Base-by-base conservation (phyloP, 2,329 filamentous ascomycete genomes). In the Sordariomycetes sp. region DNA sequence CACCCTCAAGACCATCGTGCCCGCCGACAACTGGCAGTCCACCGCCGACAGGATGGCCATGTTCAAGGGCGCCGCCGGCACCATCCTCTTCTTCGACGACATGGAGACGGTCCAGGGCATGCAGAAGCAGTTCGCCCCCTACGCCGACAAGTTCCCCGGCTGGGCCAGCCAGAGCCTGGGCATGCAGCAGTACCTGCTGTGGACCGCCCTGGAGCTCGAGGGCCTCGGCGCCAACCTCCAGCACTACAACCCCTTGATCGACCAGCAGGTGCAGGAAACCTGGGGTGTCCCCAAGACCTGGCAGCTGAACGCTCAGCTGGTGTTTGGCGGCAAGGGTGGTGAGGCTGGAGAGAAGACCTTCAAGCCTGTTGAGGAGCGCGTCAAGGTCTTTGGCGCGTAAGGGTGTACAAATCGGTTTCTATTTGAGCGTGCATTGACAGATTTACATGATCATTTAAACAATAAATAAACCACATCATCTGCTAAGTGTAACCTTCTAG, bases 221-320 rank as follows among this genome's bases (percentile, higher is more conserved):
- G 86, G 87, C 20, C 74, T 93, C 37, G 86, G 86, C 44, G 83
- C 81, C 54, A 94, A 88, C 70, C 71, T 94, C 34, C 87, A 94
- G 70, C 87, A 94, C 67, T 94, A 94, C 70, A 92, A 86, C 72
- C 86, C 86, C 15, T 60, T 94, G 38, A 75, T 93, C 46, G 82
- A 94, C 61, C 68, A 70, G 44, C 75, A 79, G 63, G 81, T 87
- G 34, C 62, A 70, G 29, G 65, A 61, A 41, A 64, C 75, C 46
- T 94, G 85, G 82, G 70, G 70, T 37, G 48, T 94, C 21, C 82
- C 84, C 28, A 50, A 61, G 14, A 70, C 72, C 47, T 94, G 87
- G 86, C 75, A 74, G 51, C 72, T 94, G 43, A 75, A 80, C 52
- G 80, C 83, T 17, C 86, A 94, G 70, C 66, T 95, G 44, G 86